These are phyloP conservation scores for Fraxinus ornus DNA, from an alignment of 305 asterid genomes.

Conservation along the genomic window DNA sequence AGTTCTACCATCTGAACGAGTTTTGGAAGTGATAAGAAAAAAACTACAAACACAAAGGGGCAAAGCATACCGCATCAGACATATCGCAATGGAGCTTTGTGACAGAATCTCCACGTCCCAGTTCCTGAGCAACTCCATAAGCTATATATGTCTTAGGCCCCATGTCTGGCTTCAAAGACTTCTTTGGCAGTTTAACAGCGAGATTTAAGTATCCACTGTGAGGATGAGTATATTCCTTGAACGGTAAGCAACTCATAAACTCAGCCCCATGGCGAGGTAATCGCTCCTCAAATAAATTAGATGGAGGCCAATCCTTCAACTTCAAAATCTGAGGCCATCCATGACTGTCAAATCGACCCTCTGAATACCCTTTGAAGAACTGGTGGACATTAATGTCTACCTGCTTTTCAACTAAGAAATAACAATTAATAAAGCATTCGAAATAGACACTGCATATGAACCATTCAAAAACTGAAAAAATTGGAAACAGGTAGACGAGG, in stretches of 20 bases:
- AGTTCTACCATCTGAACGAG: not conserved
- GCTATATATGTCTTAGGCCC: slow-evolving; percentile 94
- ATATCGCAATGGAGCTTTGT: slow-evolving; percentile 78
- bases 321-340: slow-evolving; percentile 75
- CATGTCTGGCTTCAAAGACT: slow-evolving; percentile 65
- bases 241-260: slow-evolving; percentile 73
- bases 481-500: not conserved
- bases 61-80: slow-evolving; percentile 69
- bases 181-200: slow-evolving; percentile 58
- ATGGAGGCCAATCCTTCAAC: slow-evolving; percentile 90
- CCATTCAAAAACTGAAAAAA: not conserved
- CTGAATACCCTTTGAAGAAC: slow-evolving; percentile 67
- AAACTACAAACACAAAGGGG: slow-evolving; percentile 14
- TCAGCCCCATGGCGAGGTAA: slow-evolving; percentile 80
- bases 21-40: slow-evolving; percentile 3
- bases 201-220: slow-evolving; percentile 62
- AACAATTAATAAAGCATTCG: slow-evolving; percentile 20
- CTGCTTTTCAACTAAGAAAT: slow-evolving; percentile 40
- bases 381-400: slow-evolving; percentile 60
- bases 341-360: slow-evolving; percentile 34
- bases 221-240: slow-evolving; percentile 85
- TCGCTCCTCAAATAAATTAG: slow-evolving; percentile 58
- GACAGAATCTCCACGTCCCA: slow-evolving; percentile 96
- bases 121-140: slow-evolving; percentile 67
- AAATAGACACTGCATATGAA: not conserved